Evolutionary conservation across 1,284 basidiomycete genomes (phyloP), one percentile per base, ranked within the genome.

Genomic region (Marasmius oreades): DNA sequence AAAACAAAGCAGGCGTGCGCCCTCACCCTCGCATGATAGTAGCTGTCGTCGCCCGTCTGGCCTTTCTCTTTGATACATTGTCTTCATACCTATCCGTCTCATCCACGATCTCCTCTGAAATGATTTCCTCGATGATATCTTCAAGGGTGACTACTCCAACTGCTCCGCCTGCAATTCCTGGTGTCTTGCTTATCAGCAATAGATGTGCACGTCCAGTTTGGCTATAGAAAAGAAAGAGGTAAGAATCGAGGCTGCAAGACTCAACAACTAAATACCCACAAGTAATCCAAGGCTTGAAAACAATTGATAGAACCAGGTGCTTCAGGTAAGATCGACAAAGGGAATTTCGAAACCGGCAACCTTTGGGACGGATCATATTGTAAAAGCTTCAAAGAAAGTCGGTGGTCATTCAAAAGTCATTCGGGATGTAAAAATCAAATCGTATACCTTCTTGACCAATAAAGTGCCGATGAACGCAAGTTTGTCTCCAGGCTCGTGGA

Each of bases 141-240:
- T 92, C 90, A 4, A 91, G 79, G 0, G 89, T 92, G 55, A 93
- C 81, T 1, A 93, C 86, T 33, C 93, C 93, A 28, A 93, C 78
- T 1, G 86, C 94, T 43, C 94, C 94, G 16, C 88, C 87, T 4
- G 86, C 77, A 44, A 80, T 71, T 0, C 95, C 95, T 0, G 95
- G 95, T 0, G 90, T 90, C 11, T 78, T 78, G 63, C 90, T 94
- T 36, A 99, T 84, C 23, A 99, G 77, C 22, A 99, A 78, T 61
- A 98, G 79, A 72, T 99, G 96, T 0, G 94, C 93, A 51, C 95
- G 86, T 6, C 96, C 96, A 2, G 94, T 96, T 79, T 98, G 96
- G 80, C 93, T 95, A 22, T 3, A 47, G 34, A 11, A 46, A 43
- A 7, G 20, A n/a, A n/a, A n/a, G n/a, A n/a, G n/a, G n/a, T n/a